These are phyloP conservation scores for Aspergillus brasiliensis DNA, from an alignment of 2,329 filamentous ascomycete genomes.

Conservation along the genomic window DNA sequence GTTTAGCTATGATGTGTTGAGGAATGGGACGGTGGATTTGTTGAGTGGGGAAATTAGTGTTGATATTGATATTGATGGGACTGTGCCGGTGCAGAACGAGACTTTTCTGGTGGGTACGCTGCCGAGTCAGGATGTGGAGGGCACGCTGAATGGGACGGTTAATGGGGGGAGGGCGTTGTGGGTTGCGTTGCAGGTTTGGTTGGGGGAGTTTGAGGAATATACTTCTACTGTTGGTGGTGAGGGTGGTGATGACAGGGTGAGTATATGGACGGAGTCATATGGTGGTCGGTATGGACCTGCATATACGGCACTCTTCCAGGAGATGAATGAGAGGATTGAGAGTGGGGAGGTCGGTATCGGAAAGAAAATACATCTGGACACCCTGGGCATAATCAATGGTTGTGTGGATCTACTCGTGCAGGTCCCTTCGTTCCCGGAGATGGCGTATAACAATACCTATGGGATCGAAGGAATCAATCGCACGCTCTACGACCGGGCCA, in stretches of 20 bases:
- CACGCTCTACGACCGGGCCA: constrained; percentile 48
- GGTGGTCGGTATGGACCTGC: constrained; percentile 49
- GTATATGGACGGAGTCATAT: constrained; percentile 50
- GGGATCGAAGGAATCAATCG: constrained; percentile 55
- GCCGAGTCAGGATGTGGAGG: constrained; percentile 46
- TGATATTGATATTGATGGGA: constrained; percentile 12
- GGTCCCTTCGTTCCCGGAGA: constrained; percentile 51
- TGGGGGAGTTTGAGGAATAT: constrained; percentile 65
- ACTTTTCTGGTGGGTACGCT: constrained; percentile 58
- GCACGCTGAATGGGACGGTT: constrained; percentile 53
- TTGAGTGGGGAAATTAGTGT: no score
- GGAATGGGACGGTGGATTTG: constrained; percentile 38
- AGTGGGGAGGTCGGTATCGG: constrained; percentile 27
- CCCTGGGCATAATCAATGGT: constrained; percentile 59
- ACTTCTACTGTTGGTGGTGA: constrained; percentile 34
- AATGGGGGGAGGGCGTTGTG: constrained; percentile 59
- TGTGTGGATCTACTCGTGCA: constrained; percentile 56
- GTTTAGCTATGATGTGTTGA: constrained; percentile 55
- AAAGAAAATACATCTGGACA: constrained; percentile 50
- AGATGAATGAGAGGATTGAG: constrained; percentile 46
- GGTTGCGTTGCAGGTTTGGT: constrained; percentile 63
- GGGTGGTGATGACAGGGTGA: constrained; percentile 54
- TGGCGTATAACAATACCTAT: constrained; percentile 63
- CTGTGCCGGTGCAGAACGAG: constrained; percentile 50
- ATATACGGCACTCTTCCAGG: constrained; percentile 43